These are phyloP conservation scores for Pleoardoris graminearum DNA, from an alignment of 2,329 filamentous ascomycete species.

Conservation along the genomic window DNA sequence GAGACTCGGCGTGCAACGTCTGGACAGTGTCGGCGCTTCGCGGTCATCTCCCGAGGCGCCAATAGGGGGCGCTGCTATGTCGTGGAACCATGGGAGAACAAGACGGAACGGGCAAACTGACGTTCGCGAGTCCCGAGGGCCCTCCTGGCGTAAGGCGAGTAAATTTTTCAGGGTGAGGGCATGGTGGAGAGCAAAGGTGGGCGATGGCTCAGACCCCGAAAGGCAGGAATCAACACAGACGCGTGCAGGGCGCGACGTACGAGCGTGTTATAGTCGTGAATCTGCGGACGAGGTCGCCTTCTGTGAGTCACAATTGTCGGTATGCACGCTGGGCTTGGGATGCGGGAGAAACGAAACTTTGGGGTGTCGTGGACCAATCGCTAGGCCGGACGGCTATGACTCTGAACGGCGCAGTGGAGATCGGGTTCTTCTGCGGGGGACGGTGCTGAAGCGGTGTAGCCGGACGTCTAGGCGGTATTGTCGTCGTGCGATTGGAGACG, in stretches of 20 bases:
- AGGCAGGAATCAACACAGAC: conserved; percentile 22
- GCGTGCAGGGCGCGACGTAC: conserved; percentile 34
- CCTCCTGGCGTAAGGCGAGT: conserved; percentile 12
- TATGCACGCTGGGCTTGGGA: conserved; percentile 28
- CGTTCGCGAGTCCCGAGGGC: conserved; percentile 17
- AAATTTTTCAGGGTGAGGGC: conserved; percentile 14
- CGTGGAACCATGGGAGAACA: conserved; percentile 18
- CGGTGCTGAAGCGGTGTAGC: neutral
- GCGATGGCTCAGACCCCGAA: conserved; percentile 37
- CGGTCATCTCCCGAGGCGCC: conserved; percentile 11
- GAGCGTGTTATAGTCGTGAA: conserved; percentile 47
- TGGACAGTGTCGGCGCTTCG: conserved; percentile 37
- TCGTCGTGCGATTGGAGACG: neutral
- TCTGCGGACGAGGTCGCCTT: conserved; percentile 26
- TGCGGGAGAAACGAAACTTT: conserved; percentile 45
- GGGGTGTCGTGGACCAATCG: conserved; percentile 37
- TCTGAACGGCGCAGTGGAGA: conserved; percentile 29
- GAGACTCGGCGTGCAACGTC: conserved; percentile 31
- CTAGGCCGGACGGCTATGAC: conserved; percentile 30
- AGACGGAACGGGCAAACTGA: conserved; percentile 25
- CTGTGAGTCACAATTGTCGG: conserved; percentile 39
- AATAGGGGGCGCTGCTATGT: conserved; percentile 22
- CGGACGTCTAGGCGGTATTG: neutral
- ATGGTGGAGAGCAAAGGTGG: conserved; percentile 29
- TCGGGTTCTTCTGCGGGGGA: neutral